These are phyloP conservation scores for Aspergillus novoparasiticus DNA, from an alignment of 2,329 filamentous ascomycete species.

Conservation along the genomic window DNA sequence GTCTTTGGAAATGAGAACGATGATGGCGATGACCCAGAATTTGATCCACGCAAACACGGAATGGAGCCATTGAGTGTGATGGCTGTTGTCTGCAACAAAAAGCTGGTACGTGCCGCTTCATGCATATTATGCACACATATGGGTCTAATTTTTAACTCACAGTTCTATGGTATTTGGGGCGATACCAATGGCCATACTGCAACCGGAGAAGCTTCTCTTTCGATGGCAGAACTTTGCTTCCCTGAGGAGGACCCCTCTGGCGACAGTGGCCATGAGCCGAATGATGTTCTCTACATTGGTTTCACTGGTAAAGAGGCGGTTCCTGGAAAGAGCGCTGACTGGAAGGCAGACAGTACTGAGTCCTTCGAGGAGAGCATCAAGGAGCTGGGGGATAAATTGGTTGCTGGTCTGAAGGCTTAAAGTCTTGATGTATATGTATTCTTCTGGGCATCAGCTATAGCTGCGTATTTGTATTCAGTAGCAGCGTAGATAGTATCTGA, in stretches of 20 bases:
- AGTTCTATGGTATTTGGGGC: slow-evolving; percentile 64
- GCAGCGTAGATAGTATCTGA: background rate
- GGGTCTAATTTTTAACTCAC: background rate
- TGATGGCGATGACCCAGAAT: slow-evolving; percentile 21
- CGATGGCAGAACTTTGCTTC: slow-evolving; percentile 61
- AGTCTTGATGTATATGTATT: background rate
- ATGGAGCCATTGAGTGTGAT: slow-evolving; percentile 58
- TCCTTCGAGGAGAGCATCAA: slow-evolving; percentile 53
- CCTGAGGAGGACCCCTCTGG: slow-evolving; percentile 55
- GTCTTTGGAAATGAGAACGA: slow-evolving; percentile 55
- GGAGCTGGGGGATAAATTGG: slow-evolving; percentile 54
- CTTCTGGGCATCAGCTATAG: background rate
- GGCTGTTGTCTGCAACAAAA: slow-evolving; percentile 56
- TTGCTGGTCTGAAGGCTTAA: slow-evolving; percentile 32
- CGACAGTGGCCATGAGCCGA: slow-evolving; percentile 56
- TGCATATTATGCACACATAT: background rate
- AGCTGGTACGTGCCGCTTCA: slow-evolving; percentile 41
- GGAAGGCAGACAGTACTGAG: slow-evolving; percentile 47
- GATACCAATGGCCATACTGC: slow-evolving; percentile 62
- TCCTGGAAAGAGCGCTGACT: slow-evolving; percentile 58
- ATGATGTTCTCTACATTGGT: slow-evolving; percentile 65
- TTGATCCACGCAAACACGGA: slow-evolving; percentile 46
- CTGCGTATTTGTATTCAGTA: background rate
- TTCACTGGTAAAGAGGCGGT: slow-evolving; percentile 61
- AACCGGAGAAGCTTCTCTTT: slow-evolving; percentile 61